Base-by-base conservation (phyloP, 441 rosid species). In the Erodium moschatum region DNA sequence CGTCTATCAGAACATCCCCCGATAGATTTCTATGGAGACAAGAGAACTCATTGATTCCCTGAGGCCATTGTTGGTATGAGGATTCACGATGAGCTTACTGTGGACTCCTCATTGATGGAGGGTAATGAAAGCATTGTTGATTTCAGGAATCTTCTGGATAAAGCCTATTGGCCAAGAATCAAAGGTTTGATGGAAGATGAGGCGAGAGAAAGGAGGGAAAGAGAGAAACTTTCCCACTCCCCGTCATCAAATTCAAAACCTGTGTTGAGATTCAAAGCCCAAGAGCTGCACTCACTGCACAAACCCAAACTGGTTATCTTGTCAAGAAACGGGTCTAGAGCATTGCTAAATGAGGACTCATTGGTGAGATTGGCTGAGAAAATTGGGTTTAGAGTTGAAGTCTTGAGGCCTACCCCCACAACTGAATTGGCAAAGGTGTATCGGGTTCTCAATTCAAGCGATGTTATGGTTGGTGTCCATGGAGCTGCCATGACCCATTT, bases 401-500 rank as follows among this genome's bases (percentile, higher is more conserved):
- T 92, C 63, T 27, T 89, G 40, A 85, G 80, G 73, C 98, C 98
- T 4, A 76, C 72, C 6, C 52, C 58, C 16, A 85, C 83, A 0
- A 81, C 92, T 10, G 98, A 92, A 68, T 75, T 92, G 77, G 88
- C 96, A 16, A 86, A 75, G 85, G 85, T 89, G 35, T 90, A 89
- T 48, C 67, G 69, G 0, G 81, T 67, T 54, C 75, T 90, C 33
- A 90, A 90, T 74, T 80, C 96, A 0, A 92, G 98, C 65, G 89
- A 90, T 66, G 96, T 84, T 0, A 83, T 90, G 96, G 76, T 92
- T 18, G 98, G 97, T 56, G 98, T 92, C 15, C 98, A 92, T 64
- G 97, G 98, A 70, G 98, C 98, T 5, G 96, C 97, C 42, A 89
- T 92, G 98, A 92, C 98, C 16, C 98, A 92, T 72, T 86, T 90